Conservation (phyloP, 2,329 filamentous ascomycete genomes). For the Beauveria rudraprayagi region DNA sequence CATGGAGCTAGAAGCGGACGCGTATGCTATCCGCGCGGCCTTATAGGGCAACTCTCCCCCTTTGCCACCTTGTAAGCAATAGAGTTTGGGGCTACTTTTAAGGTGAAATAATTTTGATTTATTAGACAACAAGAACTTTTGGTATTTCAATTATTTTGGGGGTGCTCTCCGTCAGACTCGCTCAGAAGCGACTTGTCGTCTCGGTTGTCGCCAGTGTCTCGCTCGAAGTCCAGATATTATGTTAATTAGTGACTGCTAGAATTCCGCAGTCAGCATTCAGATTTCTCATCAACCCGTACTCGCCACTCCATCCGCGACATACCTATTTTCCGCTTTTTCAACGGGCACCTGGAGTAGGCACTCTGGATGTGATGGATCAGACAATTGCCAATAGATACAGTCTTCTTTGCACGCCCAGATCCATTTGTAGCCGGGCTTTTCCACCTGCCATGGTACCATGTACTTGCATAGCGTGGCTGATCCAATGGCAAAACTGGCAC, state of each 20-base stretch:
- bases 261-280: too few relatives aligned
- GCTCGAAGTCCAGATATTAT: too few relatives aligned
- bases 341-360: neutral
- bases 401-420: neutral
- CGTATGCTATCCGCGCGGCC: constrained; percentile 7
- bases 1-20: neutral
- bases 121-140: too few relatives aligned
- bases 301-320: neutral
- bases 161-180: too few relatives aligned
- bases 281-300: too few relatives aligned
- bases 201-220: too few relatives aligned
- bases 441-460: neutral
- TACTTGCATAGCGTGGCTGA: neutral
- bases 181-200: too few relatives aligned
- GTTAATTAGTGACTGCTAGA: too few relatives aligned
- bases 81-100: too few relatives aligned
- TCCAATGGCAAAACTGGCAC: neutral
- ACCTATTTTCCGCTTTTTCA: neutral
- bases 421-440: neutral
- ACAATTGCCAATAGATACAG: neutral
- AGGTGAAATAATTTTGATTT: too few relatives aligned
- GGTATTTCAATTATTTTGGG: too few relatives aligned
- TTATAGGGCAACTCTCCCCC: neutral
- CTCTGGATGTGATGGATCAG: neutral
- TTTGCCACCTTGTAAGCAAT: too few relatives aligned